Evolutionary conservation across 768 basidiomycete species (phyloP), one percentile per base, ranked within the genome.

Genomic region (Rubroboletus satanas): DNA sequence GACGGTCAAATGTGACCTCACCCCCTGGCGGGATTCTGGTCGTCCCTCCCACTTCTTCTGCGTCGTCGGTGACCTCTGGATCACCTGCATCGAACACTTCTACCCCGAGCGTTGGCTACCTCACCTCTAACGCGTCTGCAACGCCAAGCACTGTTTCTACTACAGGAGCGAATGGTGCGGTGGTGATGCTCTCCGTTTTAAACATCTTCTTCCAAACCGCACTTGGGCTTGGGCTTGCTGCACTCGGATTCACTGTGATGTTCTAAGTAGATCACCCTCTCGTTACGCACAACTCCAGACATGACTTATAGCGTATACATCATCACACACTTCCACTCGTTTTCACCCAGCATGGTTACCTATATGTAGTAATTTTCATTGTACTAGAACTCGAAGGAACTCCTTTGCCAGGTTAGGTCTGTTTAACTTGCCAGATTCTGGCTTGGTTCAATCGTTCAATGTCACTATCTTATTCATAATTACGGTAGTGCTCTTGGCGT

Each of bases 171-270:
- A 66, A 56, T 17, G 53, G 52, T 12, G 69, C 55, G 2, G 41
- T 10, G 18, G 32, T 28, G 21, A 54, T 29, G 10, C 31, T 41
- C 18, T 50, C 57, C 15, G 17, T 37, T 17, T 57, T 57, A 7
- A 52, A 18, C 10, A 18, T 57, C 31, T 26, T 60, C 53, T 55
- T 56, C 49, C 65, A 55, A 39, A 52, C 60, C 17, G 58, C 43
- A 42, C 52, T 66, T 18, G 56, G 33, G 5, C 60, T 70, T 8
- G 57, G 48, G n/a, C 33, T 66, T 10, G 58, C 63, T 29, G 63
- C 57, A 3, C 5, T 67, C 35, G 61, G 61, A 10, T 65, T 70
- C 51, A 3, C 28, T 3, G 17, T 51, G 21, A 32, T 59, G 47
- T 53, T 61, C 45, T 69, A 5, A 26, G 26, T 26, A 71, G 55